These are phyloP conservation scores for Alternaria consortialis DNA, from an alignment of 2,329 filamentous ascomycete species.

Conservation along the genomic window DNA sequence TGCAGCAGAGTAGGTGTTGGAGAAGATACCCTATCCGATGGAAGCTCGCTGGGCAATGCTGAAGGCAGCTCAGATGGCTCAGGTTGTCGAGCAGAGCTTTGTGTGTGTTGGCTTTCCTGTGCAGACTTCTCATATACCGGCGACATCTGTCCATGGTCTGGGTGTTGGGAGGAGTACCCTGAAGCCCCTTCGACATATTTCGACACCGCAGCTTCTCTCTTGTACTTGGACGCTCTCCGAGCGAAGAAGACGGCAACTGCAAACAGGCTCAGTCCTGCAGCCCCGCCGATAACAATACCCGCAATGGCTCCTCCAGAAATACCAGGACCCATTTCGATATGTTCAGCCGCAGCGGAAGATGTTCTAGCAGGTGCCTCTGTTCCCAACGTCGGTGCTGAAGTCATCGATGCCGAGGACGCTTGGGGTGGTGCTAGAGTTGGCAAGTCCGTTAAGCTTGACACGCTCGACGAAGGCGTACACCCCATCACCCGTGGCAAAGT, in stretches of 20 bases:
- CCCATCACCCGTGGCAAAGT: too few relatives aligned
- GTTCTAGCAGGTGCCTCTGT: too few relatives aligned
- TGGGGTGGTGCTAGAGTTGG: too few relatives aligned
- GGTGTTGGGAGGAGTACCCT: neutral
- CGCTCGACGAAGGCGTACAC: too few relatives aligned
- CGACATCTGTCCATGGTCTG: neutral
- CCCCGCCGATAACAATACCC: conserved; percentile 23
- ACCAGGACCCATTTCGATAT: too few relatives aligned
- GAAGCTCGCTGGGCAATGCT: neutral
- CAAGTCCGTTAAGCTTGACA: too few relatives aligned
- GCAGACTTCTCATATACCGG: neutral
- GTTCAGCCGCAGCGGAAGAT: too few relatives aligned
- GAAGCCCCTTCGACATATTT: neutral
- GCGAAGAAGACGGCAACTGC: conserved; percentile 21
- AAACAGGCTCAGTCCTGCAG: conserved; percentile 21
- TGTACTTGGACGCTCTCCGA: conserved; percentile 9
- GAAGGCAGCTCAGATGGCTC: neutral
- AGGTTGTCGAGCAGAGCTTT: neutral
- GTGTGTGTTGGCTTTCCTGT: neutral
- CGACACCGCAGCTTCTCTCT: neutral
- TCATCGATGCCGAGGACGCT: too few relatives aligned
- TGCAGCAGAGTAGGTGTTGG: neutral
- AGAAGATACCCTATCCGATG: neutral
- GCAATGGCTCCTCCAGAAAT: conserved; percentile 8
- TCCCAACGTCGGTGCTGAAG: too few relatives aligned